These are phyloP conservation scores for Gossypium raimondii DNA, from an alignment of 345 rosid species.

Conservation along the genomic window DNA sequence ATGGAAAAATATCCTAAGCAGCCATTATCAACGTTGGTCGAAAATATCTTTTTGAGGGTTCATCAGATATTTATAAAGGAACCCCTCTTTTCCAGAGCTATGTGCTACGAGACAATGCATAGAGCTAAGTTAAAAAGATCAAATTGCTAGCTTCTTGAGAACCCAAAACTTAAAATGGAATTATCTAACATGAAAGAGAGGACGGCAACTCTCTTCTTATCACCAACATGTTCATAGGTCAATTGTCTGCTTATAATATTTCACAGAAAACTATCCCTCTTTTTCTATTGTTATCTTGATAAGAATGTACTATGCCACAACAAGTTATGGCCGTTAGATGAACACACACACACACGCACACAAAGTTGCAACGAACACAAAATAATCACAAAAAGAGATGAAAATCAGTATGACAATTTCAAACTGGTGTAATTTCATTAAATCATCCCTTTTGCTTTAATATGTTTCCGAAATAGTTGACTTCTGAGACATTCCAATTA, in stretches of 20 bases:
- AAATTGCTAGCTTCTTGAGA: too few relatives aligned
- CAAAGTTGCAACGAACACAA: background rate
- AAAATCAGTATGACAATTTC: background rate
- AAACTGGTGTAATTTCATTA: background rate
- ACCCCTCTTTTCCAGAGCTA: too few relatives aligned
- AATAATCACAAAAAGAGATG: background rate
- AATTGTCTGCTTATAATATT: background rate
- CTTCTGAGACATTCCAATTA: background rate
- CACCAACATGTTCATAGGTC: background rate
- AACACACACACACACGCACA: too few relatives aligned
- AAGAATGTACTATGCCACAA: background rate
- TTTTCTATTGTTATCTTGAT: background rate
- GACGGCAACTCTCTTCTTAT: background rate
- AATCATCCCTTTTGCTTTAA: background rate
- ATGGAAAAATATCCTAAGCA: background rate
- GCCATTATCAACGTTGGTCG: background rate
- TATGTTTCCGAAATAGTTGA: background rate
- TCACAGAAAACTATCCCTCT: background rate
- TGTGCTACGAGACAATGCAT: too few relatives aligned
- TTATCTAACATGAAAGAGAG: background rate
- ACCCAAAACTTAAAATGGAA: background rate
- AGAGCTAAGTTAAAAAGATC: too few relatives aligned
- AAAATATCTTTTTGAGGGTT: constrained; percentile 7
- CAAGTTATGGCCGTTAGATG: too few relatives aligned
- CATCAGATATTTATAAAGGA: background rate